A percentile compares a stretch with the other conserved stretches of the same genome.
These are phyloP conservation scores for Hymenoscyphus repandus DNA, from an alignment of 2,329 filamentous ascomycete species.

Conservation along the genomic window DNA sequence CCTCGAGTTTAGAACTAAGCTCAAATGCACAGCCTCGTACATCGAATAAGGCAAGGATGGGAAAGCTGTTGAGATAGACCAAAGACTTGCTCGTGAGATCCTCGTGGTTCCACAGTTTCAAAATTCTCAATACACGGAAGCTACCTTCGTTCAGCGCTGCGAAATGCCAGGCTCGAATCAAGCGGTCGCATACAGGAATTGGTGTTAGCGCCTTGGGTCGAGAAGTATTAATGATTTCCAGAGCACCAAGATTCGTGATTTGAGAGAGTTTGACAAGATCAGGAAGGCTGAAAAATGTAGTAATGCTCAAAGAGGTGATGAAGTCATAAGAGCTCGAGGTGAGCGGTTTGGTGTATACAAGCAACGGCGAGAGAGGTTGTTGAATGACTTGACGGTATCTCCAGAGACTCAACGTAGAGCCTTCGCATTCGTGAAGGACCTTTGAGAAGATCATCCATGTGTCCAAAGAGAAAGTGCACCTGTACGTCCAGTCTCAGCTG, in stretches of 20 bases:
- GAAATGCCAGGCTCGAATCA: conserved; percentile 30
- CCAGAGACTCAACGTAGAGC: conserved; percentile 16
- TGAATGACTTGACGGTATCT: conserved; percentile 24
- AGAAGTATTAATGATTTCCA: conserved; percentile 27
- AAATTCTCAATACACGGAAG: conserved; percentile 29
- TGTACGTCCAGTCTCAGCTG: conserved; percentile 7
- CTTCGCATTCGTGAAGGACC: conserved; percentile 15
- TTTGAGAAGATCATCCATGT: conserved; percentile 28
- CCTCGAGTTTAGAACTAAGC: conserved; percentile 1
- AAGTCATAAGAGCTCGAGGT: conserved; percentile 29
- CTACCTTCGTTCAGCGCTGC: conserved; percentile 21
- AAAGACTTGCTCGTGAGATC: conserved; percentile 28
- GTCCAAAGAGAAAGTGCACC: conserved; percentile 23
- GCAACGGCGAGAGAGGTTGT: conserved; percentile 19
- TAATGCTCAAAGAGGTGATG: conserved; percentile 29
- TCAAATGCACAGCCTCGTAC: conserved; percentile 24
- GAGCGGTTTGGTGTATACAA: conserved; percentile 24
- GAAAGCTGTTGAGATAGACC: conserved; percentile 28
- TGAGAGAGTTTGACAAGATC: conserved; percentile 29
- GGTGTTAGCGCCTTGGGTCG: not conserved
- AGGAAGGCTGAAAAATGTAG: conserved; percentile 18
- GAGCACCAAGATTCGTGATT: conserved; percentile 27
- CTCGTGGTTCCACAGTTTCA: conserved; percentile 28
- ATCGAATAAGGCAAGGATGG: conserved; percentile 28
- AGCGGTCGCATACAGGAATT: conserved; percentile 21